These are phyloP conservation scores for Cardamine resedifolia DNA, from an alignment of 345 rosid genomes.

Conservation along the genomic window DNA sequence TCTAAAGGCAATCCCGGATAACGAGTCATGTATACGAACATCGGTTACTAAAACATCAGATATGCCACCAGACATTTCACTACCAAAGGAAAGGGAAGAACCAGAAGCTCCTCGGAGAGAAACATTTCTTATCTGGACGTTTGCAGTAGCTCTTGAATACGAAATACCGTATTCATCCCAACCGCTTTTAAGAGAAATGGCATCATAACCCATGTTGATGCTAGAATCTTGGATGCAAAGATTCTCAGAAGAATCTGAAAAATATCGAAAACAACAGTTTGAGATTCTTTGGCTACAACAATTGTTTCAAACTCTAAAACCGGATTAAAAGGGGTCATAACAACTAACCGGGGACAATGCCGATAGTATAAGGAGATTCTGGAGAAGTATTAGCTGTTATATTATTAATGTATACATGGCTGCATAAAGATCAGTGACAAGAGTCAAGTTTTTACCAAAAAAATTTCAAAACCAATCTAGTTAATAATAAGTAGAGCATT, in stretches of 20 bases:
- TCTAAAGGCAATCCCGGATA: constrained; percentile 45
- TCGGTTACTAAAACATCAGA: constrained; percentile 40
- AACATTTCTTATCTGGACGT: constrained; percentile 46
- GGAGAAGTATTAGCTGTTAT: constrained; percentile 46
- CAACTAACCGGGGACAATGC: constrained; percentile 54
- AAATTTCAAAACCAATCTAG: not conserved
- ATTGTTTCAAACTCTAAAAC: not conserved
- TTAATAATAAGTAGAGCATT: not conserved
- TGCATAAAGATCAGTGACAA: constrained; percentile 15
- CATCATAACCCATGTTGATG: constrained; percentile 56
- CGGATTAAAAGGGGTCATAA: not conserved
- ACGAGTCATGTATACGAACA: constrained; percentile 35
- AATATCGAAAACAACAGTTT: not conserved
- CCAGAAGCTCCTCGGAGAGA: constrained; percentile 41
- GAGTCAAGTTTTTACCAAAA: not conserved
- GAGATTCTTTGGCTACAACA: not conserved
- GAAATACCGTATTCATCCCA: constrained; percentile 68
- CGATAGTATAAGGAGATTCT: constrained; percentile 49
- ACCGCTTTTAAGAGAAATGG: constrained; percentile 56
- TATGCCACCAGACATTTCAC: constrained; percentile 62
- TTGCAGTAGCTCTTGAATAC: constrained; percentile 41
- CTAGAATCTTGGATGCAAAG: constrained; percentile 52
- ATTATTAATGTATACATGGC: constrained; percentile 44
- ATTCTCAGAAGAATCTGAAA: constrained; percentile 54
- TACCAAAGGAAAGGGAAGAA: constrained; percentile 55